These are phyloP conservation scores for Paraleonurus japonicus DNA, from an alignment of 257 asterid species.

Conservation along the genomic window DNA sequence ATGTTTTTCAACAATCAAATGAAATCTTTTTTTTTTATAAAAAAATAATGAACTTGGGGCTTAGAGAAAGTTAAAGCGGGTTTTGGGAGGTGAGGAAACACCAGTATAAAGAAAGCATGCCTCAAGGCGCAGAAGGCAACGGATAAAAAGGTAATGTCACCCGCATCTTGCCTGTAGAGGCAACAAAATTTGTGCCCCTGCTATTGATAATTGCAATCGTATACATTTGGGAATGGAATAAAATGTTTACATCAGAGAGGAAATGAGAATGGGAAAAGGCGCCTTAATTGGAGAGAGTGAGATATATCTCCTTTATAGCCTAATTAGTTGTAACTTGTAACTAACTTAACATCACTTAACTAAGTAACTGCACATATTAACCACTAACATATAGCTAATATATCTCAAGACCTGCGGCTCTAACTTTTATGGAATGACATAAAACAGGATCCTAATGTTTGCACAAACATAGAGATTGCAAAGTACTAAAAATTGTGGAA, in stretches of 20 bases:
- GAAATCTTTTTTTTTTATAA: no score
- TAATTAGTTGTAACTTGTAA: no score
- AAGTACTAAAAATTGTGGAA: background rate
- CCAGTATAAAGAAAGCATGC: background rate
- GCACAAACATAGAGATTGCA: background rate
- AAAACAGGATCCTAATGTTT: background rate
- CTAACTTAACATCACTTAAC: no score
- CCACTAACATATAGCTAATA: no score
- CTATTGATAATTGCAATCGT: no score
- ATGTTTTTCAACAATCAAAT: background rate
- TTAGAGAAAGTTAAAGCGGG: background rate
- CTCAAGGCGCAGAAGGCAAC: background rate
- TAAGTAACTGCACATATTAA: no score
- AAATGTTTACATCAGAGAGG: no score
- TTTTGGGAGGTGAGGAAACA: background rate
- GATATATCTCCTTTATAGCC: no score
- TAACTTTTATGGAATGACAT: background rate
- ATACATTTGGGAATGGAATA: no score
- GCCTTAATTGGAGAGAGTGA: no score
- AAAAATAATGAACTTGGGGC: background rate
- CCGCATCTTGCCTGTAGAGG: background rate
- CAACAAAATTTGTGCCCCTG: background rate
- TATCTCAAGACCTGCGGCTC: no score
- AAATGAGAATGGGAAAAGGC: no score
- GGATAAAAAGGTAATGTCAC: background rate